Evolutionary conservation across 2,329 filamentous ascomycete species (phyloP).

Genomic region (Xylariales sp.): DNA sequence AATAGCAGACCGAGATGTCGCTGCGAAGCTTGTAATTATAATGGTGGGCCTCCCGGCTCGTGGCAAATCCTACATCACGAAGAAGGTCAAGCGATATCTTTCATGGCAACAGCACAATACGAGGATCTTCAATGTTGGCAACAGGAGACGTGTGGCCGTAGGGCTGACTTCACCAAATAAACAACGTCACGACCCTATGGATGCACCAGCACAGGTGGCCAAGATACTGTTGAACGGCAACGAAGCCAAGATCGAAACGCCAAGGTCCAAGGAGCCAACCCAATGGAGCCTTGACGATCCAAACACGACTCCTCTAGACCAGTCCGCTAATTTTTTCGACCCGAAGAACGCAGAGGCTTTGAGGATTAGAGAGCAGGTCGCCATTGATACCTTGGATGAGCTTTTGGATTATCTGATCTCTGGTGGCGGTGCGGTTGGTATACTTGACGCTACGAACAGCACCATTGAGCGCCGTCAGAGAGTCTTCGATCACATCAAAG

Average conservation of each 20-base stretch:
- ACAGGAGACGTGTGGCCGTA: conserved; percentile 76
- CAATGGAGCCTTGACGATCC: conserved; percentile 30
- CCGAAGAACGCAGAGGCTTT: conserved; percentile 79
- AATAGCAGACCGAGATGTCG: conserved; percentile 90
- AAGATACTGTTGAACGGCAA: conserved; percentile 54
- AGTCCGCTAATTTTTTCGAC: conserved; percentile 91
- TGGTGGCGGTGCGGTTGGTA: conserved; percentile 82
- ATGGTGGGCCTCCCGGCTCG: conserved; percentile 96
- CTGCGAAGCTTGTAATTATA: conserved; percentile 92
- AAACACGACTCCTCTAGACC: conserved; percentile 57
- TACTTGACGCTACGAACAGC: conserved; percentile 96
- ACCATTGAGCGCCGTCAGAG: conserved; percentile 80
- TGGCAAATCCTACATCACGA: conserved; percentile 98
- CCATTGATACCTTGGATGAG: conserved; percentile 88
- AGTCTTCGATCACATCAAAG: conserved; percentile 77
- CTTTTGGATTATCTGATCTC: conserved; percentile 83
- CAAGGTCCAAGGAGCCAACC: conserved; percentile 33
- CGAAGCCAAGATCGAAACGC: conserved; percentile 24
- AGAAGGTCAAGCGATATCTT: conserved; percentile 91
- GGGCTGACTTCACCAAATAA: conserved; percentile 42
- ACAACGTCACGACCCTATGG: conserved; percentile 26
- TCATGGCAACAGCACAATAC: conserved; percentile 98
- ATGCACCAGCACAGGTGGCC: conserved; percentile 48
- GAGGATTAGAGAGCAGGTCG: conserved; percentile 83
- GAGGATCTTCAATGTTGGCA: conserved; percentile 94